Percentiles rank a stretch among this genome's conserved stretches.
Conservation (phyloP, 805 yeast species). For the Millerago galiae region DNA sequence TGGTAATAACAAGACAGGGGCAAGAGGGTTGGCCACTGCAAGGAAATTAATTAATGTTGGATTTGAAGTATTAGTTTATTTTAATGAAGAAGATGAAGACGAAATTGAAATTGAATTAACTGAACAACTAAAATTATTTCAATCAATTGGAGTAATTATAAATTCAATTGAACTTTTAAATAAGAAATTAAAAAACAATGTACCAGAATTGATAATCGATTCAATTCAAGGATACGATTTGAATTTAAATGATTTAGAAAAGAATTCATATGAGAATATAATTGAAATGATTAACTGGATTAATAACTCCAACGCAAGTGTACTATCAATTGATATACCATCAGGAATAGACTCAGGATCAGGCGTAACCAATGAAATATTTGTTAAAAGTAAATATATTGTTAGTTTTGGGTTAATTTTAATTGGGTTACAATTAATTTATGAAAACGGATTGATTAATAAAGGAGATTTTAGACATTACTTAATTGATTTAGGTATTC, state of each 20-base stretch:
- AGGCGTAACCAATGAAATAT: conserved; percentile 39
- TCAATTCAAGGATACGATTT: conserved; percentile 81
- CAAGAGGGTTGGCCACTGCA: conserved; percentile 71
- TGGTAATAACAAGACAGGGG: conserved; percentile 73
- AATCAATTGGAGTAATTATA: conserved; percentile 53
- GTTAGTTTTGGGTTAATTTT: conserved; percentile 72
- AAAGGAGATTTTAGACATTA: conserved; percentile 48
- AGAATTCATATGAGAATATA: conserved; percentile 32
- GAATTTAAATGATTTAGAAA: conserved; percentile 50
- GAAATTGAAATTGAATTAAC: conserved; percentile 26
- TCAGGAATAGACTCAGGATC: conserved; percentile 81
- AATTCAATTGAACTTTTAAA: conserved; percentile 29
- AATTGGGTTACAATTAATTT: conserved; percentile 53
- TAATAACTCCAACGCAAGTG: conserved; percentile 36
- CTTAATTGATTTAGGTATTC: conserved; percentile 66
- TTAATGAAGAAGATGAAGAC: conserved; percentile 6
- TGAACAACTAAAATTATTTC: conserved; percentile 49
- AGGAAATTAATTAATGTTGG: conserved; percentile 74
- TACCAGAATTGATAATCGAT: conserved; percentile 75
- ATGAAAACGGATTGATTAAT: conserved; percentile 45
- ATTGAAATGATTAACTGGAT: conserved; percentile 59
- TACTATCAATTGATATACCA: conserved; percentile 72
- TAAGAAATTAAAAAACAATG: conserved; percentile 34
- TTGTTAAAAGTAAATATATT: conserved; percentile 48
- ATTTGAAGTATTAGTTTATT: conserved; percentile 47